Evolutionary conservation across 108 stramenopile species (phyloP).

Genomic region (Nannochloropsis granulata): DNA sequence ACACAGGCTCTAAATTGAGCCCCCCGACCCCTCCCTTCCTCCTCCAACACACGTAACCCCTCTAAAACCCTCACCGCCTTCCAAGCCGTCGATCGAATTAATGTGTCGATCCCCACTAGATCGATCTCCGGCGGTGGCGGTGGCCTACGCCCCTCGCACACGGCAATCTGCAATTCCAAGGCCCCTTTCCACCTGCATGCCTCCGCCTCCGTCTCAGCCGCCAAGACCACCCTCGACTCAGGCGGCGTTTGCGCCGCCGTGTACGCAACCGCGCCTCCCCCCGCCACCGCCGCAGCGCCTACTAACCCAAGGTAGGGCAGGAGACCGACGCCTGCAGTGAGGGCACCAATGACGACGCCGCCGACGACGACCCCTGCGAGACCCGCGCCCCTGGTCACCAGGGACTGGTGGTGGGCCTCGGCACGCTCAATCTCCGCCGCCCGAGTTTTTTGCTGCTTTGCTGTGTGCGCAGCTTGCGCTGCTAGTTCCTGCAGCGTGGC

Average conservation of each 20-base stretch:
- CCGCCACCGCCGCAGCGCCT: neutral
- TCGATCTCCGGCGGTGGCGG: neutral
- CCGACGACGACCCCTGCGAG: neutral
- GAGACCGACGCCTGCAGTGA: neutral
- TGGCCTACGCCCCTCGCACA: neutral
- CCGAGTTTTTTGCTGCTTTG: neutral
- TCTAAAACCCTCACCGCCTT: neutral
- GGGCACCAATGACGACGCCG: neutral
- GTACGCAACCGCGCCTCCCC: neutral
- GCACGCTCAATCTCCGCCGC: neutral
- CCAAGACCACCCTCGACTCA: neutral
- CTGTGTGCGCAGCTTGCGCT: neutral
- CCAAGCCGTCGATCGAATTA: neutral
- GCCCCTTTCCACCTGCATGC: neutral
- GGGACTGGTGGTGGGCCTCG: neutral
- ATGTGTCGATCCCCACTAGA: neutral
- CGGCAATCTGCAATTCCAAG: neutral
- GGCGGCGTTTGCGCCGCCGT: neutral
- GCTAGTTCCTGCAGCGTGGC: neutral
- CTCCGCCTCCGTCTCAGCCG: neutral
- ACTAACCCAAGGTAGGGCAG: neutral
- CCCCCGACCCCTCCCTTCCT: neutral
- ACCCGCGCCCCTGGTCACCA: neutral
- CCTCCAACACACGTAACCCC: neutral
- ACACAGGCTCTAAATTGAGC: too few relatives aligned